Percentiles rank a stretch among this genome's conserved stretches.
These are phyloP conservation scores for Alternaria burnsii DNA, from an alignment of 2,329 filamentous ascomycete species.

Conservation along the genomic window DNA sequence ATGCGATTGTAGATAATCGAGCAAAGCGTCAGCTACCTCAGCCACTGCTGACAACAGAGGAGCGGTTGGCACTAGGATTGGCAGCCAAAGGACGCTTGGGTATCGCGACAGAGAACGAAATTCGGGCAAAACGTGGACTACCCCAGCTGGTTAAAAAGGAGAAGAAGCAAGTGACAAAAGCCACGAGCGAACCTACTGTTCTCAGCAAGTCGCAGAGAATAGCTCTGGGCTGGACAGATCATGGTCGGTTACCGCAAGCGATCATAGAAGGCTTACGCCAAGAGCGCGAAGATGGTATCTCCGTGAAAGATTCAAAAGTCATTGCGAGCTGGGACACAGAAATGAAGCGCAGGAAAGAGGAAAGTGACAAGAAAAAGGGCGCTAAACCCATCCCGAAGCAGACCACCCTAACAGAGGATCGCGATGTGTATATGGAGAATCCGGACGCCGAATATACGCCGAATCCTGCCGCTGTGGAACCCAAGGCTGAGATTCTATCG, in stretches of 20 bases:
- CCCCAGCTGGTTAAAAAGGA: conserved; percentile 19
- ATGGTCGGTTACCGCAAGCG: conserved; percentile 35
- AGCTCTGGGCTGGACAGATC: conserved; percentile 33
- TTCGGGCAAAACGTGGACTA: conserved; percentile 35
- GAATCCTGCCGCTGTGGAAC: background rate
- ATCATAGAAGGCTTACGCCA: conserved; percentile 37
- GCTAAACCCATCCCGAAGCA: background rate
- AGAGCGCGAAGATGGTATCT: conserved; percentile 29
- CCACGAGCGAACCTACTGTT: conserved; percentile 27
- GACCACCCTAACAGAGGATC: background rate
- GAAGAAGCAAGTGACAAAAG: conserved; percentile 27
- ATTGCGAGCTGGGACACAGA: conserved; percentile 18
- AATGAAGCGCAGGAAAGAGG: conserved; percentile 12
- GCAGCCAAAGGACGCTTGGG: conserved; percentile 36
- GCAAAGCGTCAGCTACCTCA: conserved; percentile 11
- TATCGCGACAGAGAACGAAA: conserved; percentile 32
- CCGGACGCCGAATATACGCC: background rate
- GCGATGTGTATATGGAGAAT: background rate
- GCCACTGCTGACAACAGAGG: conserved; percentile 39
- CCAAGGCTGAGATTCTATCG: background rate
- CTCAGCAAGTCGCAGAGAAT: conserved; percentile 38
- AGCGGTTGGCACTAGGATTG: conserved; percentile 37
- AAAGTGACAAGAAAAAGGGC: conserved; percentile 4
- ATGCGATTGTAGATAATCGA: conserved; percentile 22
- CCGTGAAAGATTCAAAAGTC: conserved; percentile 30